phyloP scores from a whole-genome alignment of 2,329 filamentous ascomycete genomes.

The Apiospora hydei region DNA sequence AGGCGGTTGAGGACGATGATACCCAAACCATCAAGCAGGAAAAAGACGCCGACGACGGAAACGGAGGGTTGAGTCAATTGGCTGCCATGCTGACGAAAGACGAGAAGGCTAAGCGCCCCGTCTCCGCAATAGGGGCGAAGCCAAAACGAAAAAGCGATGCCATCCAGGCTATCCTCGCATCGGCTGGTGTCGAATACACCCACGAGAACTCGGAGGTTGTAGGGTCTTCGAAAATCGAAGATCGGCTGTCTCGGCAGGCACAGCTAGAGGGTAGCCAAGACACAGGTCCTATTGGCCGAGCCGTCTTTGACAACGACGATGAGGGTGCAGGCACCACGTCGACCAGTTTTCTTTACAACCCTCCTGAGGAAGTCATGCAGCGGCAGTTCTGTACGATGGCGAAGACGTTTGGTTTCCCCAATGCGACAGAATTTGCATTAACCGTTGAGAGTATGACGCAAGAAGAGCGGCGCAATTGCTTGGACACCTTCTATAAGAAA shows the following conservation, averaged over 20 bases:
- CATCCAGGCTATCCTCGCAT: conserved; percentile 86
- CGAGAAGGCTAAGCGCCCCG: conserved; percentile 52
- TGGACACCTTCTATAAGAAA: conserved; percentile 81
- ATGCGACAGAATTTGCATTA: conserved; percentile 84
- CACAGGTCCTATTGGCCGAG: conserved; percentile 57
- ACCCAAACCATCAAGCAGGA: conserved; percentile 55
- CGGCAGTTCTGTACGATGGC: conserved; percentile 95
- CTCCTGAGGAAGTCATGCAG: conserved; percentile 74
- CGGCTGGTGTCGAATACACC: conserved; percentile 91
- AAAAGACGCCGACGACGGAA: conserved; percentile 59
- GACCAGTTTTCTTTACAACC: conserved; percentile 67
- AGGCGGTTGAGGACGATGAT: conserved; percentile 60
- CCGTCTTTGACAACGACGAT: conserved; percentile 61
- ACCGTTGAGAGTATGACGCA: conserved; percentile 92
- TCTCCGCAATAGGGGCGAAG: conserved; percentile 42
- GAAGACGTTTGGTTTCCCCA: conserved; percentile 75
- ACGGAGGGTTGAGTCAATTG: conserved; percentile 76
- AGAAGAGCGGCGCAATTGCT: conserved; percentile 76
- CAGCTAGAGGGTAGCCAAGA: conserved; percentile 60
- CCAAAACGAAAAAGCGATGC: conserved; percentile 68
- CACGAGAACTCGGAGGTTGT: conserved; percentile 97
- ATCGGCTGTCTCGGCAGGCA: conserved; percentile 79
- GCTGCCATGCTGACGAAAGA: conserved; percentile 62
- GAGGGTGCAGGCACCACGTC: conserved; percentile 26
- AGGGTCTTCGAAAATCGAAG: conserved; percentile 90